phyloP scores from a whole-genome alignment of 108 stramenopile genomes.

The Skeletonema grethae region DNA sequence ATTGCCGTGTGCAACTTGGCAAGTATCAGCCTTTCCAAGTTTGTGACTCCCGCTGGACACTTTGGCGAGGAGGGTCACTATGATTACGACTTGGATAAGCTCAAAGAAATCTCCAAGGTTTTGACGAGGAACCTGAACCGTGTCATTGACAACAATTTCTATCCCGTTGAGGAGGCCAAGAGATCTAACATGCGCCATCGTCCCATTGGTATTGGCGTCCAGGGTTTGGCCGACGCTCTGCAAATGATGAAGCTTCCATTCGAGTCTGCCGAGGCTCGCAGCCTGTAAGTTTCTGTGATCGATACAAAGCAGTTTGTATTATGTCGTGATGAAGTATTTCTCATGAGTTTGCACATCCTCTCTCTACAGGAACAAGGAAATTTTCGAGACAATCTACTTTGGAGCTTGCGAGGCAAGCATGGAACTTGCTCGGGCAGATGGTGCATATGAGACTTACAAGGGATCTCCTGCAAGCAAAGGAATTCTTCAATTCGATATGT shows the following conservation, averaged over 20 bases:
- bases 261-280: constrained; percentile 83
- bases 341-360: not conserved
- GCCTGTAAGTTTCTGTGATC: constrained; percentile 46
- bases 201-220: constrained; percentile 99
- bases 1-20: constrained; percentile 99
- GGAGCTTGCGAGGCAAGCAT: constrained; percentile 93
- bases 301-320: not conserved
- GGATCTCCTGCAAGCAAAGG: constrained; percentile 97
- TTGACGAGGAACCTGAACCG: constrained; percentile 96
- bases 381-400: constrained; percentile 99
- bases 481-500: constrained; percentile 96
- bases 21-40: constrained; percentile 93
- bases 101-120: constrained; percentile 89
- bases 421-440: constrained; percentile 92
- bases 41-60: constrained; percentile 73
- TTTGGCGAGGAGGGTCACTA: constrained; percentile 56
- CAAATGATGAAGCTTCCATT: constrained; percentile 95
- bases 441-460: constrained; percentile 92
- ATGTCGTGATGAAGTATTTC: not conserved
- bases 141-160: constrained; percentile 98
- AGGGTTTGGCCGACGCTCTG: constrained; percentile 99
- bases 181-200: constrained; percentile 96
- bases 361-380: constrained; percentile 81
- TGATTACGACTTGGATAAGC: constrained; percentile 89
- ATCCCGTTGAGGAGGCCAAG: constrained; percentile 91